Evolutionary conservation across 129 eudicot genomes (phyloP).

Genomic region (Pulicaria dysenterica): DNA sequence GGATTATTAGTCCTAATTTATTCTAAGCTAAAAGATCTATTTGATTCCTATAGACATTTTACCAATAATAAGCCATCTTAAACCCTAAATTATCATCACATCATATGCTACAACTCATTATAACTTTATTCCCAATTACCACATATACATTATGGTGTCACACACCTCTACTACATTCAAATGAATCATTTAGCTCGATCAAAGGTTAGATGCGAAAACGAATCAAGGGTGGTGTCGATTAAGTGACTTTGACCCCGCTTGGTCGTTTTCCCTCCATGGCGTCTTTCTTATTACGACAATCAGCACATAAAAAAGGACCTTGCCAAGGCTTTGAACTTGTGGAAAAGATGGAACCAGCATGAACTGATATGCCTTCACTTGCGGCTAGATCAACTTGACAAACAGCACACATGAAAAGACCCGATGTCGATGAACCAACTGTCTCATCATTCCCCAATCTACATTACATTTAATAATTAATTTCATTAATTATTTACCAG

Average conservation of each 20-base stretch:
- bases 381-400: slow-evolving; percentile 83
- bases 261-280: slow-evolving; percentile 98
- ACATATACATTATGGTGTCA: slow-evolving; percentile 35
- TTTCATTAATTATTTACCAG: not conserved
- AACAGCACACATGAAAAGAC: slow-evolving; percentile 71
- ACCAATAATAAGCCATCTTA: slow-evolving; percentile 11
- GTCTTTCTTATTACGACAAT: slow-evolving; percentile 77
- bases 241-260: slow-evolving; percentile 64
- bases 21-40: not conserved
- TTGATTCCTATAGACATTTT: not conserved
- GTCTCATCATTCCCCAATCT: slow-evolving; percentile 75
- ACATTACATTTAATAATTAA: slow-evolving; percentile 20
- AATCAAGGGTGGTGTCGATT: not conserved
- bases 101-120: slow-evolving; percentile 30
- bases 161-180: slow-evolving; percentile 27
- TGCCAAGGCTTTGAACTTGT: slow-evolving; percentile 87
- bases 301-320: slow-evolving; percentile 89
- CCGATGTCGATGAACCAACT: slow-evolving; percentile 42
- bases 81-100: slow-evolving; percentile 23
- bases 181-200: slow-evolving; percentile 23
- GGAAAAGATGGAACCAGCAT: slow-evolving; percentile 90
- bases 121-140: slow-evolving; percentile 27
- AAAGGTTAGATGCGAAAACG: slow-evolving; percentile 25
- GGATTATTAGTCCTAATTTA: slow-evolving; percentile 9
- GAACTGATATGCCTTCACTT: slow-evolving; percentile 85